Evolutionary conservation across 164 flowering plant species (phyloP), one percentile per base, ranked within the genome.

Genomic region (Vitis labrusca): DNA sequence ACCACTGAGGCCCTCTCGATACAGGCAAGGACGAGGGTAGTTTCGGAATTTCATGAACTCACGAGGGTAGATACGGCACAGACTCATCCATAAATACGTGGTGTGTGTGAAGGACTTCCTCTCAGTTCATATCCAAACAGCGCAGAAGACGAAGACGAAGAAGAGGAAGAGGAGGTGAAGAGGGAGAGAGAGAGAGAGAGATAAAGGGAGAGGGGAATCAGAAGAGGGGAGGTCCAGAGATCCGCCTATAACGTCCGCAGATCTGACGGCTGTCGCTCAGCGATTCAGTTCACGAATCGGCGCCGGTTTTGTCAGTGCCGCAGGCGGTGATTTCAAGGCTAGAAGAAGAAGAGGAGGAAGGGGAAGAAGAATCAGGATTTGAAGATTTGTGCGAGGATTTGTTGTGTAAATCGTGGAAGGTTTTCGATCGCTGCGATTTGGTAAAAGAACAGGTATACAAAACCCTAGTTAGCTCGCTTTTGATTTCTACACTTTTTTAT

Each of bases 381-480:
- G 64, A 64, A 51, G 74, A 50, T 17, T 65, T 65, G 19, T 59
- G 32, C 10, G 61, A 37, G 53, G 10, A 19, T 50, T 19, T 13
- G 47, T 51, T 62, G 13, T 47, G 19, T 50, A 62, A 62, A 51
- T 19, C 10, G 10, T 62, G 29, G 49, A 19, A 6, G 10, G 3
- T 62, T 51, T 50, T 29, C 51, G 62, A 54, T 58, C 63, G 10
- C 19, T 51, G 50, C 53, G 59, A 51, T 59, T 65, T 13, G 9
- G 17, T 32, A 19, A 64, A 15, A 59, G 27, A 49, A 63, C 77
- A 75, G 78, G 78, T 75, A 75, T 70, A 59, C 29, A 66, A 69
- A 70, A 70, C 65, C 68, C 59, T 54, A 66, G 71, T 15, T 37
- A 37, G 44, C 44, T 37, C 44, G 44, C 44, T 27, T 66, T 75